These are phyloP conservation scores for Bertia moriformis DNA, from an alignment of 2,329 filamentous ascomycete species.

Conservation along the genomic window DNA sequence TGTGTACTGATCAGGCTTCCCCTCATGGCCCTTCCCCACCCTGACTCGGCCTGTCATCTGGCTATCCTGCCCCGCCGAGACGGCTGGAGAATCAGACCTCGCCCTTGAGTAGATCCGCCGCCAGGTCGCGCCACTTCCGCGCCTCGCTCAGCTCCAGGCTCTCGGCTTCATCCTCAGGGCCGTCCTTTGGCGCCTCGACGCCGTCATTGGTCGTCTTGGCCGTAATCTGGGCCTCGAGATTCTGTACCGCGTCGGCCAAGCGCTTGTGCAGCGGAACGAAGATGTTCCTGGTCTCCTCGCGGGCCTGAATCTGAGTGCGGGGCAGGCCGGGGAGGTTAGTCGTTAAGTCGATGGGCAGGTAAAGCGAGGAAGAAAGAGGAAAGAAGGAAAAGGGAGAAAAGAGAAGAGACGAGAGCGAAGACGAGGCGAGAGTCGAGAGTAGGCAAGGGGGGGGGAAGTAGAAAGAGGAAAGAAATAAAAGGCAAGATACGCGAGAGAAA, in stretches of 20 bases:
- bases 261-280: constrained; percentile 59
- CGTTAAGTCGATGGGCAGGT: too few species aligned
- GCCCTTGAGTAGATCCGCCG: constrained; percentile 22
- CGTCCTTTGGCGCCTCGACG: constrained; percentile 19
- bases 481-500: too few species aligned
- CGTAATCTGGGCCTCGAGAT: constrained; percentile 63
- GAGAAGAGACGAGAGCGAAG: constrained; percentile 1
- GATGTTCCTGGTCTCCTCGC: constrained; percentile 77
- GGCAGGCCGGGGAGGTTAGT: too few species aligned
- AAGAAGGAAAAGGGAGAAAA: background rate
- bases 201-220: constrained; percentile 41
- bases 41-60: background rate
- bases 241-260: constrained; percentile 56
- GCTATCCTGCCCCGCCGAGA: background rate
- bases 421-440: too few species aligned
- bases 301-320: constrained; percentile 42
- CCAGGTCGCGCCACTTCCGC: constrained; percentile 33
- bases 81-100: background rate
- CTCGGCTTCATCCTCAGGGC: too few species aligned
- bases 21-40: too few species aligned
- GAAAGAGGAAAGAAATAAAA: background rate
- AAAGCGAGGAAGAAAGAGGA: too few species aligned
- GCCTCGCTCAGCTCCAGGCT: constrained; percentile 44
- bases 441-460: background rate
- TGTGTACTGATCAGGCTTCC: too few species aligned